phyloP scores from a whole-genome alignment of 2,329 filamentous ascomycete genomes.

The Cordyceps javanica region DNA sequence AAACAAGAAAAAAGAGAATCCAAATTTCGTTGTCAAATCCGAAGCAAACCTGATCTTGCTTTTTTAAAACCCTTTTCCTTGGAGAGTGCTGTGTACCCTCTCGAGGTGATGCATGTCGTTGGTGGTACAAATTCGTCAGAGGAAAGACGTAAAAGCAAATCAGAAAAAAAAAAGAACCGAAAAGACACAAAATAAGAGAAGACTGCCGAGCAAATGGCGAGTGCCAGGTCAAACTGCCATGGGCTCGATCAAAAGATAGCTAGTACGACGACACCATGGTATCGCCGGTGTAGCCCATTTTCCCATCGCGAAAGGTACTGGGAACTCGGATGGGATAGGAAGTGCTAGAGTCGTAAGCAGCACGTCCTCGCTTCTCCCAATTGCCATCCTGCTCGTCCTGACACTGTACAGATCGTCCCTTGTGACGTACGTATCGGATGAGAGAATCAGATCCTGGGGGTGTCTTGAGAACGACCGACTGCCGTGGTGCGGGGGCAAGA shows the following conservation, averaged over 20 bases:
- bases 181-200: not conserved
- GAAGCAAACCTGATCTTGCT: constrained; percentile 9
- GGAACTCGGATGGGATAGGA: constrained; percentile 26
- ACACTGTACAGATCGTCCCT: constrained; percentile 24
- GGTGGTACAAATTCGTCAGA: constrained; percentile 5
- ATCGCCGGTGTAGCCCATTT: constrained; percentile 1
- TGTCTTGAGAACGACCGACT: constrained; percentile 35
- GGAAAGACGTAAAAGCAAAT: not conserved
- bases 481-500: constrained; percentile 47
- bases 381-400: constrained; percentile 20
- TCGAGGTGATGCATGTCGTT: constrained; percentile 3
- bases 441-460: constrained; percentile 41
- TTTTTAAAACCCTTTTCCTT: constrained; percentile 1
- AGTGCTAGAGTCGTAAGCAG: constrained; percentile 31
- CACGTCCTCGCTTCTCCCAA: constrained; percentile 28
- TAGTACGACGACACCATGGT: constrained; percentile 6
- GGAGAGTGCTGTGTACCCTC: constrained; percentile 11
- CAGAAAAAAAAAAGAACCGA: not conserved
- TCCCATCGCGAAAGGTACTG: not conserved
- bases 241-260: not conserved
- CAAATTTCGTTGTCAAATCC: constrained; percentile 1
- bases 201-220: not conserved
- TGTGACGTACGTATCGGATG: constrained; percentile 39
- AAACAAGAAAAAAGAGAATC: not conserved
- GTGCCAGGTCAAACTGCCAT: not conserved